Conservation (phyloP, 495 filamentous ascomycete genomes). For the Hamigera avellanea region DNA sequence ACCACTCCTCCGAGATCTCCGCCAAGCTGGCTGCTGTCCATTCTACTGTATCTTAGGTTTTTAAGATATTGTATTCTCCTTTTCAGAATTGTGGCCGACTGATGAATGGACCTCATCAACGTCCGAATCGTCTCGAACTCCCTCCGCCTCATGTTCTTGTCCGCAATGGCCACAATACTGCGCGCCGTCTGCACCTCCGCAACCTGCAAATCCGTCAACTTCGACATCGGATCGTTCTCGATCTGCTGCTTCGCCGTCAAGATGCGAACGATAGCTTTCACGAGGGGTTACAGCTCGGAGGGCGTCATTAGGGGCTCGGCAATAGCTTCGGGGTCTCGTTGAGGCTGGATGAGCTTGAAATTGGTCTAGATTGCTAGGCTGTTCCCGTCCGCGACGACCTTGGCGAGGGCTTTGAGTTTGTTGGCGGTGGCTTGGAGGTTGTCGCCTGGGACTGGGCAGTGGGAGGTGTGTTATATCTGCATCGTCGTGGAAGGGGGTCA, state of each 20-base stretch:
- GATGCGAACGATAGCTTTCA: conserved; percentile 15
- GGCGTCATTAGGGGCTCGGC: conserved; percentile 12
- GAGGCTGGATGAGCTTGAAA: conserved; percentile 2
- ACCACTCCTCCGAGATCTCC: not conserved
- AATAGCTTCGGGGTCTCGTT: conserved; percentile 7
- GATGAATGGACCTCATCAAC: conserved; percentile 6
- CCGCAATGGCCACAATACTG: conserved; percentile 8
- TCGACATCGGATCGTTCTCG: conserved; percentile 1
- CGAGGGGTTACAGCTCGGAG: conserved; percentile 12
- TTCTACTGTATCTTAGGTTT: not conserved
- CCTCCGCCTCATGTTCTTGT: conserved; percentile 11
- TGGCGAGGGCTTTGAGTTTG: conserved; percentile 14
- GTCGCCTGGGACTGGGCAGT: conserved; percentile 3
- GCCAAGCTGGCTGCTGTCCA: not conserved
- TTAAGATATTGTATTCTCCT: conserved; percentile 6
- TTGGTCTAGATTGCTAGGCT: conserved; percentile 12
- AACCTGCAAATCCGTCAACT: conserved; percentile 9
- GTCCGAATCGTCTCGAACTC: conserved; percentile 11
- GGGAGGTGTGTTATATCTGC: no score
- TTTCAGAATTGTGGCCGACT: conserved; percentile 8
- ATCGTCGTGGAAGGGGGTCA: no score
- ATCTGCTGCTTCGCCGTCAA: conserved; percentile 7
- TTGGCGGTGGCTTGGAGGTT: conserved; percentile 12
- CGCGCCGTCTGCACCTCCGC: conserved; percentile 14
- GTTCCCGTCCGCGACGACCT: conserved; percentile 8